Percentiles rank a stretch among this genome's conserved stretches.
Conservation (phyloP, 805 yeast genomes). For the Yarrowia phangngaensis region DNA sequence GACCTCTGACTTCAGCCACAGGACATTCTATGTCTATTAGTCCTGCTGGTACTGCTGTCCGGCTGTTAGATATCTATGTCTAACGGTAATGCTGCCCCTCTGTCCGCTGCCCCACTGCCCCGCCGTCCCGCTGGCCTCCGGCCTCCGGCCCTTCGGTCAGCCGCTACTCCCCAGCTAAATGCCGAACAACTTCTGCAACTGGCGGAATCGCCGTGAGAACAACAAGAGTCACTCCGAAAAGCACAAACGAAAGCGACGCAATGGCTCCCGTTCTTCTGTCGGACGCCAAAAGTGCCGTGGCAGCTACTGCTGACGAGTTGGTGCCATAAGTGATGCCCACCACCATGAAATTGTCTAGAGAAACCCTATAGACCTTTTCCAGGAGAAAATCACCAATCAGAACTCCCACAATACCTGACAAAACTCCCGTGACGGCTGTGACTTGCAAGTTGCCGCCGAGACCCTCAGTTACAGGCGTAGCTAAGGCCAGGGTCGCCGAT, state of each 20-base stretch:
- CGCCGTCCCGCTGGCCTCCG: too few relatives aligned
- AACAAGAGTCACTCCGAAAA: constrained; percentile 72
- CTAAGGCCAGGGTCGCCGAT: constrained; percentile 74
- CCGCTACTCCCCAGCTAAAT: constrained; percentile 47
- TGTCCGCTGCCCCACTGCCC: too few relatives aligned
- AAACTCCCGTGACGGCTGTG: constrained; percentile 74
- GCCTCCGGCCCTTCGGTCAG: too few relatives aligned
- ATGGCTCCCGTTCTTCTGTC: constrained; percentile 81
- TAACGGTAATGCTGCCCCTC: too few relatives aligned
- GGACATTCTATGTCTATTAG: too few relatives aligned
- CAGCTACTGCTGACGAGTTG: constrained; percentile 78
- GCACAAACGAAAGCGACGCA: constrained; percentile 64
- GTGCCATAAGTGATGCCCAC: constrained; percentile 74
- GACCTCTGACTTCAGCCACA: too few relatives aligned
- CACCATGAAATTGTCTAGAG: constrained; percentile 63
- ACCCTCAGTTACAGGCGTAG: constrained; percentile 66
- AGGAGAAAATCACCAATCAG: constrained; percentile 55
- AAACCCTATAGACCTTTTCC: constrained; percentile 46
- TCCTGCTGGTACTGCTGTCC: too few relatives aligned
- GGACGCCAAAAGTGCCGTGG: constrained; percentile 61
- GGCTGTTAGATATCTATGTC: too few relatives aligned
- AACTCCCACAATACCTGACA: constrained; percentile 74
- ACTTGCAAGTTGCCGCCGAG: constrained; percentile 65
- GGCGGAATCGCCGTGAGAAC: constrained; percentile 60
- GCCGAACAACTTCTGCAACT: constrained; percentile 47